Percentiles rank a stretch among this genome's conserved stretches.
Evolutionary conservation across 2,329 filamentous ascomycete species (phyloP).

Genomic region (Arthrocladium fulminans): DNA sequence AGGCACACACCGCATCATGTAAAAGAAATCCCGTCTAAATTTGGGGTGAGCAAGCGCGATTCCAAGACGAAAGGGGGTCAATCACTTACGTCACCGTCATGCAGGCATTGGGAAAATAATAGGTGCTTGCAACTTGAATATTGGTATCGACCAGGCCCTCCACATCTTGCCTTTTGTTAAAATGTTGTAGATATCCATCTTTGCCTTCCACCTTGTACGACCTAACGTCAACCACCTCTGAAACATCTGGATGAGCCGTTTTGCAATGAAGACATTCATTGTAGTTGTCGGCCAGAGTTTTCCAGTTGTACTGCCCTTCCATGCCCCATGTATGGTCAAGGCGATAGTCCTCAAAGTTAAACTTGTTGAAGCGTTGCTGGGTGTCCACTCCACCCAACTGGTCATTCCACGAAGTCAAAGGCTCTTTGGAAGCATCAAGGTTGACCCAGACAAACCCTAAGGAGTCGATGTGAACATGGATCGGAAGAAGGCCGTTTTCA

Average conservation of each 20-base stretch:
- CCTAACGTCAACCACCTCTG: constrained; percentile 45
- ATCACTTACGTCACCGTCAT: constrained; percentile 28
- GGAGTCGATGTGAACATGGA: constrained; percentile 13
- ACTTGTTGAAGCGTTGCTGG: constrained; percentile 39
- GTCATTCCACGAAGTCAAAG: constrained; percentile 13
- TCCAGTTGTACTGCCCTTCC: constrained; percentile 20
- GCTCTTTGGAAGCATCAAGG: constrained; percentile 10
- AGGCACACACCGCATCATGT: constrained; percentile 55
- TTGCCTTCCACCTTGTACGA: constrained; percentile 49
- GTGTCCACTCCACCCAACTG: constrained; percentile 29
- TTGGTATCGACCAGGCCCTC: no score
- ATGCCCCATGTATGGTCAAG: constrained; percentile 32
- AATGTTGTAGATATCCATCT: constrained; percentile 46
- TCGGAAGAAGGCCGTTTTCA: constrained; percentile 44
- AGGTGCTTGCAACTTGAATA: constrained; percentile 26
- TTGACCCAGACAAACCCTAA: constrained; percentile 17
- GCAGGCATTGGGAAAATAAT: constrained; percentile 30
- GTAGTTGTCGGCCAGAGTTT: constrained; percentile 43
- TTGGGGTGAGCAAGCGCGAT: constrained; percentile 12
- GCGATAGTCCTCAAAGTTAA: constrained; percentile 47
- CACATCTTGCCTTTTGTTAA: constrained; percentile 21
- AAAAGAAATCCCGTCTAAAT: constrained; percentile 50
- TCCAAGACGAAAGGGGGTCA: constrained; percentile 7
- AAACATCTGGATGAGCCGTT: constrained; percentile 50
- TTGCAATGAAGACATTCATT: constrained; percentile 52